phyloP scores from a whole-genome alignment of 768 basidiomycete genomes.

The Lactarius indigo region DNA sequence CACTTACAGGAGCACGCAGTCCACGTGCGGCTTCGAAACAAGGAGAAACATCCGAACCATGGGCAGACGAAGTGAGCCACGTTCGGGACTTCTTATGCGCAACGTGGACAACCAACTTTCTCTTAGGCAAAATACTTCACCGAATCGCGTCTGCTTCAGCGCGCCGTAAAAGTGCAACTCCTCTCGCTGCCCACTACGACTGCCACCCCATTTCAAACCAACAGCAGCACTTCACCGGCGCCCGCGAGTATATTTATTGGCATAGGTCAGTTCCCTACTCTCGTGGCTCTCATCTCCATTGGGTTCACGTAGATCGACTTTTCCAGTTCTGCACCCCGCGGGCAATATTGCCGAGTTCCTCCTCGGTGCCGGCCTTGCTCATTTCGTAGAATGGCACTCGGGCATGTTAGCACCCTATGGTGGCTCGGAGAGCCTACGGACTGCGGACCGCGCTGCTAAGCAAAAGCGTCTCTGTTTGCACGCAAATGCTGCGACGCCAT shows the following conservation, averaged over 20 bases:
- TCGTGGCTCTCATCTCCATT: background rate
- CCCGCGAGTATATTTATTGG: slow-evolving; percentile 89
- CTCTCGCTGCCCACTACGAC: slow-evolving; percentile 76
- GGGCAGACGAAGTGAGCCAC: slow-evolving; percentile 78
- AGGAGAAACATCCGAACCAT: slow-evolving; percentile 76
- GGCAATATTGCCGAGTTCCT: slow-evolving; percentile 94
- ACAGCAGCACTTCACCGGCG: slow-evolving; percentile 51
- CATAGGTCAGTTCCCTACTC: slow-evolving; percentile 46
- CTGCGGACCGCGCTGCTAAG: slow-evolving; percentile 78
- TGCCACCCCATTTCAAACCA: slow-evolving; percentile 75
- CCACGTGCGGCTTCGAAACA: slow-evolving; percentile 66
- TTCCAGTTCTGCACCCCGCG: slow-evolving; percentile 77
- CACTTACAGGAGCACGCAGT: slow-evolving; percentile 78
- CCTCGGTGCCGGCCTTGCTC: slow-evolving; percentile 78
- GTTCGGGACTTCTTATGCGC: background rate
- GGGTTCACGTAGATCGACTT: background rate
- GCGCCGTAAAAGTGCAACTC: slow-evolving; percentile 70
- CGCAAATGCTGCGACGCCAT: slow-evolving; percentile 47
- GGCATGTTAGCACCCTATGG: slow-evolving; percentile 84
- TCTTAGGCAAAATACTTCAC: slow-evolving; percentile 87
- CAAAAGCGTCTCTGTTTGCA: slow-evolving; percentile 71
- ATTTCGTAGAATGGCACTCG: slow-evolving; percentile 96
- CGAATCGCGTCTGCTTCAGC: slow-evolving; percentile 82
- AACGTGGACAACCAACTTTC: slow-evolving; percentile 1
- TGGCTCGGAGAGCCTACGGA: slow-evolving; percentile 83